A percentile compares a stretch with the other conserved stretches of the same genome.
Conservation (phyloP, 2,329 filamentous ascomycete species). For the Aspergillus pseudoviridinutans region DNA sequence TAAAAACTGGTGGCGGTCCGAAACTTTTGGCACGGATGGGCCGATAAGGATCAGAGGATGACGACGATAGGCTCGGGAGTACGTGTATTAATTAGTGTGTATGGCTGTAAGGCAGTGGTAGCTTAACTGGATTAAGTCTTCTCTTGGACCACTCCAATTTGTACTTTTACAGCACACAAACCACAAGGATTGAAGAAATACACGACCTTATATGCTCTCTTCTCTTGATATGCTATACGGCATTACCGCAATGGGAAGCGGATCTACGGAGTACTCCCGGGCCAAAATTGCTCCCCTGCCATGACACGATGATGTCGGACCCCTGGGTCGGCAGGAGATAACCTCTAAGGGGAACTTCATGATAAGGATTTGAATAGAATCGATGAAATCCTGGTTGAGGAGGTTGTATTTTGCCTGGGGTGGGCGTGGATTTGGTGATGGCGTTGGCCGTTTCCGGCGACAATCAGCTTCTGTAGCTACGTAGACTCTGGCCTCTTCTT, state of each 20-base stretch:
- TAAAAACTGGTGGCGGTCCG: constrained; percentile 1
- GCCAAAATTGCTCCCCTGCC: background rate
- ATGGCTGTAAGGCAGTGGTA: background rate
- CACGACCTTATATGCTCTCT: background rate
- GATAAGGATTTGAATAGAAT: background rate
- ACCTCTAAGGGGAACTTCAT: background rate
- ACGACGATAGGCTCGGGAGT: background rate
- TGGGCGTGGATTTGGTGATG: background rate
- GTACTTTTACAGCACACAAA: background rate
- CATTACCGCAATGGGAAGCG: background rate
- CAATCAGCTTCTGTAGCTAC: background rate
- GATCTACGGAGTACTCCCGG: background rate
- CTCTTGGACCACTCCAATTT: background rate
- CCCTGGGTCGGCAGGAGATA: constrained; percentile 1
- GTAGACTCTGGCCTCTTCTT: background rate
- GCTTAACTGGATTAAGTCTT: background rate
- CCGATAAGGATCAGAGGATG: background rate
- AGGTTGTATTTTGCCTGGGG: constrained; percentile 5
- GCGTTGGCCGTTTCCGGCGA: constrained; percentile 8
- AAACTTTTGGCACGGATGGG: background rate
- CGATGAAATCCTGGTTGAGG: background rate
- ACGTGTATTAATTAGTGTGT: too few species aligned
- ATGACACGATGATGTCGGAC: background rate
- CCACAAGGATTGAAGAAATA: background rate
- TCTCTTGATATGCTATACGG: background rate